phyloP scores from a whole-genome alignment of 345 rosid species.

The Sapria himalayana region DNA sequence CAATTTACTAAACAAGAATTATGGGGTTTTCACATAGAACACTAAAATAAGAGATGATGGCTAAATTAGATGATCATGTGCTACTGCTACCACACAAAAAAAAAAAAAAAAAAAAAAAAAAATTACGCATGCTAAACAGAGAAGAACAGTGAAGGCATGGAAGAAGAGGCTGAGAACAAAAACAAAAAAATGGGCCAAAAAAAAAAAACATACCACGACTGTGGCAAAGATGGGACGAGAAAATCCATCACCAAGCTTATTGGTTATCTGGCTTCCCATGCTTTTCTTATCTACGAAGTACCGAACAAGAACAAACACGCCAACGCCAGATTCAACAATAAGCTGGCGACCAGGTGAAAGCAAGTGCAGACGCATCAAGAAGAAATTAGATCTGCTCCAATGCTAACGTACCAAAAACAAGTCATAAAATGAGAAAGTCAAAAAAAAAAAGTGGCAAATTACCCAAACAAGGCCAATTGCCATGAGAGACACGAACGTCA shows the following conservation, averaged over 20 bases:
- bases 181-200: slow-evolving; percentile 1
- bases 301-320: slow-evolving; percentile 68
- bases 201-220: slow-evolving; percentile 40
- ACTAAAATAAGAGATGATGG: too few relatives aligned
- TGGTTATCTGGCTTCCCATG: slow-evolving; percentile 48
- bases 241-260: slow-evolving; percentile 74
- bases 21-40: too few relatives aligned
- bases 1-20: too few relatives aligned
- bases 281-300: slow-evolving; percentile 55
- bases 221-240: slow-evolving; percentile 57
- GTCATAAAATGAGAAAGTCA: neutral
- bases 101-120: neutral
- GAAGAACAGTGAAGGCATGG: neutral
- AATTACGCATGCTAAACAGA: neutral
- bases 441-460: slow-evolving; percentile 10
- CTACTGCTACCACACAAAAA: slow-evolving; percentile 3
- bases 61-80: too few relatives aligned
- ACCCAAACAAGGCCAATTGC: slow-evolving; percentile 81
- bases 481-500: slow-evolving; percentile 79
- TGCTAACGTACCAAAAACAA: slow-evolving; percentile 2
- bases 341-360: slow-evolving; percentile 32
- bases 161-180: neutral
- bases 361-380: slow-evolving; percentile 1
- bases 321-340: slow-evolving; percentile 67
- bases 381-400: neutral